Conservation (phyloP, 129 eudicot genomes). For the Logfia minima region DNA sequence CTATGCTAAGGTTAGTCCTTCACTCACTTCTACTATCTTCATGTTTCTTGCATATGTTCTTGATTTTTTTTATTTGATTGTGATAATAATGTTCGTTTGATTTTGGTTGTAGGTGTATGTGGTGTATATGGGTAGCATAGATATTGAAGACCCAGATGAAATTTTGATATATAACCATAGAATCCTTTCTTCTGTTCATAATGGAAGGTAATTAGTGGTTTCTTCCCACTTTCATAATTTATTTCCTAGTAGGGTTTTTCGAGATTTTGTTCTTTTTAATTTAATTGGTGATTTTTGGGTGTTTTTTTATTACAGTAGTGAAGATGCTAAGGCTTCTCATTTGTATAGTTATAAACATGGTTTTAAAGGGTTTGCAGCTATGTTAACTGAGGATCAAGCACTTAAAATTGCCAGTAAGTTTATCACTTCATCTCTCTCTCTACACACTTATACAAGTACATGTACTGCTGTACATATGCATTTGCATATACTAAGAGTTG, state of each 20-base stretch:
- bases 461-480: neutral
- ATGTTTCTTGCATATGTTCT: neutral
- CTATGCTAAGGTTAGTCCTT: constrained; percentile 52
- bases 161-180: constrained; percentile 59
- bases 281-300: constrained; percentile 1
- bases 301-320: constrained; percentile 43
- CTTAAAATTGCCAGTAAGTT: constrained; percentile 59
- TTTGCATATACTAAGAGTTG: neutral
- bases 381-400: constrained; percentile 73
- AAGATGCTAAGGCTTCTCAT: constrained; percentile 70
- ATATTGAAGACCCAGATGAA: constrained; percentile 57
- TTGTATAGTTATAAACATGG: constrained; percentile 82
- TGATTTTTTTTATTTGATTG: neutral
- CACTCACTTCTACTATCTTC: neutral
- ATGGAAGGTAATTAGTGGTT: constrained; percentile 48
- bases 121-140: constrained; percentile 74
- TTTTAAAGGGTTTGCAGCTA: constrained; percentile 91
- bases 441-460: neutral
- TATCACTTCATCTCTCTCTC: neutral
- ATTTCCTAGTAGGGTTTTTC: constrained; percentile 7
- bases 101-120: constrained; percentile 59
- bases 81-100: neutral
- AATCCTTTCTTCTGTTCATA: constrained; percentile 65
- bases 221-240: neutral
- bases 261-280: neutral